These are phyloP conservation scores for Backusella parvicylindrica DNA, from an alignment of 192 early-diverging fungal species.

Conservation along the genomic window DNA sequence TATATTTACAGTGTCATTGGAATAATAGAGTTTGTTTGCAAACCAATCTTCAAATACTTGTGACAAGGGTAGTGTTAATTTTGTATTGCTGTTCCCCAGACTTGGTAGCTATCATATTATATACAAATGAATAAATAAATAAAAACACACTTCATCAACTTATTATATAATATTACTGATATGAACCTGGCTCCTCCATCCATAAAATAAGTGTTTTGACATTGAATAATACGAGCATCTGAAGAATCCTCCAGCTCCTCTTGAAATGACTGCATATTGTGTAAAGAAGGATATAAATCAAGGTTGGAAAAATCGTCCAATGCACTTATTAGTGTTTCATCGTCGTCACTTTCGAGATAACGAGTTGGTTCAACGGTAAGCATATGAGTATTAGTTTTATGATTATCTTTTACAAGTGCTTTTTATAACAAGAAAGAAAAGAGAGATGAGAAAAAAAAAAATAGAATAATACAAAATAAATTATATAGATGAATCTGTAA, in stretches of 20 bases:
- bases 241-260: slow-evolving; percentile 16
- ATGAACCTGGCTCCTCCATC: slow-evolving; percentile 36
- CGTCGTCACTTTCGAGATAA: slow-evolving; percentile 2
- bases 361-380: neutral
- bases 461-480: neutral
- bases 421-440: neutral
- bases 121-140: neutral
- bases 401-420: neutral
- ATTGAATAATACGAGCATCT: slow-evolving; percentile 19
- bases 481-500: neutral
- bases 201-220: slow-evolving; percentile 37
- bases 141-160: neutral
- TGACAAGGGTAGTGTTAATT: slow-evolving; percentile 27
- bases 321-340: neutral
- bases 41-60: slow-evolving; percentile 39
- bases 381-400: neutral
- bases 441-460: neutral
- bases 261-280: slow-evolving; percentile 2
- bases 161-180: slow-evolving; percentile 19
- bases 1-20: slow-evolving; percentile 15
- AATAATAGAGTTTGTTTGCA: slow-evolving; percentile 28
- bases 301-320: slow-evolving; percentile 1
- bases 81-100: slow-evolving; percentile 28
- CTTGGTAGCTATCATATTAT: slow-evolving; percentile 21
- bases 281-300: neutral